These are phyloP conservation scores for Candida sp. DNA, from an alignment of 1,139 yeast genomes.

Conservation along the genomic window DNA sequence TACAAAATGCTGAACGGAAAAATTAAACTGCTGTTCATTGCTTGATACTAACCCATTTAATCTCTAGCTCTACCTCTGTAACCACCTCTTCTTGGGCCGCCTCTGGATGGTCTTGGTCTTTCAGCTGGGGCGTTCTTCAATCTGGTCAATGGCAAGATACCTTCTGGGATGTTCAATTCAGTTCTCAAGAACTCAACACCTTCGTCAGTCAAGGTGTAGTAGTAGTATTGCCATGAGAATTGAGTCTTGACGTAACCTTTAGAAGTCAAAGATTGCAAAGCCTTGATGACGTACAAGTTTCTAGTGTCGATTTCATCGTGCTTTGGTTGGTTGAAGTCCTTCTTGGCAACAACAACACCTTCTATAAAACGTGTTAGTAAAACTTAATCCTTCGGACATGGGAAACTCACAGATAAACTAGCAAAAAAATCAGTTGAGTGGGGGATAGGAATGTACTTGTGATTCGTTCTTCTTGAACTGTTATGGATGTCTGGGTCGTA, in stretches of 20 bases:
- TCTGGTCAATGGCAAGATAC: conserved; percentile 98
- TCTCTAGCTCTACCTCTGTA: conserved; percentile 56
- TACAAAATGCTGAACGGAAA: conserved; percentile 11
- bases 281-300: conserved; percentile 99
- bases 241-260: conserved; percentile 99
- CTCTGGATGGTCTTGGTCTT: conserved; percentile 63
- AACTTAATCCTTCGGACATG: conserved; percentile 1
- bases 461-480: neutral
- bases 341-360: conserved; percentile 99
- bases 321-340: conserved; percentile 97
- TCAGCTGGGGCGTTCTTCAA: conserved; percentile 93
- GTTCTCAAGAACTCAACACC: conserved; percentile 99
- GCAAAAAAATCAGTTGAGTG: neutral
- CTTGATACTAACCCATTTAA: conserved; percentile 22
- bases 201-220: conserved; percentile 99
- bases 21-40: conserved; percentile 7
- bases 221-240: conserved; percentile 99
- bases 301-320: conserved; percentile 98
- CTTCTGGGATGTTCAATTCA: conserved; percentile 98
- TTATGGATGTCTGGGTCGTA: neutral
- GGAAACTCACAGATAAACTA: neutral
- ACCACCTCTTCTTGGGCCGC: conserved; percentile 37
- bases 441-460: neutral
- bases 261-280: conserved; percentile 98
- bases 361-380: conserved; percentile 57